Evolutionary conservation across 140 eudicot species (phyloP), one percentile per base, ranked within the genome.

Genomic region (Bidens hawaiensis): DNA sequence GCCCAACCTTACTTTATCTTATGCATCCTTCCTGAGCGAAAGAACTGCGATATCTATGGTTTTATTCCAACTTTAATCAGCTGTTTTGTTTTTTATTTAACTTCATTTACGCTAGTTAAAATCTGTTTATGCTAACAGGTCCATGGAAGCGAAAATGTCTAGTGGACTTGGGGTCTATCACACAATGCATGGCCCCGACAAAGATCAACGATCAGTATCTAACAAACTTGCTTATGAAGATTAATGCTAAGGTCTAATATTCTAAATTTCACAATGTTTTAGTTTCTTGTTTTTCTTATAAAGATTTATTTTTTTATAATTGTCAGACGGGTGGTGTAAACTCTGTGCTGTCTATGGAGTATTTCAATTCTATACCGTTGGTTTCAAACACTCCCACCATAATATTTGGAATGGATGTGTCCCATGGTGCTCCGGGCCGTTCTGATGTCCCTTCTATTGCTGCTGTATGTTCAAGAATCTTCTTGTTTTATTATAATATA

Each of bases 381-480:
- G 80, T 85, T 13, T 79, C 86, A 1, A 55, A 56, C 58, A 31
- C 38, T 16, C 89, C 94, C 4, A 85, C 89, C 0, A 68, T 82
- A 10, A 85, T 85, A 5, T 38, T 85, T 12, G 94, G 86, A 24
- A 79, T 85, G 86, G 79, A 82, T 45, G 89, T 79, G 5, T 76
- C 84, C 28, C 88, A 78, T 30, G 79, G 84, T 18, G 76, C 86
- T 6, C 75, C 86, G 11, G 83, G 85, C 23, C 93, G 73, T n/a
- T 58, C 87, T 17, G 94, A 88, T 59, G 76, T 80, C 33, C 87
- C 96, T 5, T 88, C 96, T 0, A 77, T 88, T 55, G 96, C 96
- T 28, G 88, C 96, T 10, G 74, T 69, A 69, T 28, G 50, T 45
- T 30, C 6, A 14, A 14, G 13, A 11, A 1, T 31, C 5, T 19